Percentiles rank a stretch among this genome's conserved stretches.
phyloP scores from a whole-genome alignment of 495 filamentous ascomycete species.

The Penicillium fimorum region DNA sequence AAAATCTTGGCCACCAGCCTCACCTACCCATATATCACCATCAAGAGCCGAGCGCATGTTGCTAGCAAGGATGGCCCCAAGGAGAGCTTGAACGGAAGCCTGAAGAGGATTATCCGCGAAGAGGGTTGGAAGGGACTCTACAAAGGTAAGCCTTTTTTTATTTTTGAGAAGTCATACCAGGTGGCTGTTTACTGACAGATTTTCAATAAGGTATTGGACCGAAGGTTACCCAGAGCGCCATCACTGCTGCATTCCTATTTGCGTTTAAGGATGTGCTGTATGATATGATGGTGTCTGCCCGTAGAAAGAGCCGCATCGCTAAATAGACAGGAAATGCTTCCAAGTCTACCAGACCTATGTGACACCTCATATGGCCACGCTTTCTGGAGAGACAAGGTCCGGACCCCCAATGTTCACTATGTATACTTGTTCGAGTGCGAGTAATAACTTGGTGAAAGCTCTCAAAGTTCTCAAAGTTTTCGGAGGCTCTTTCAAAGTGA shows the following conservation, averaged over 20 bases:
- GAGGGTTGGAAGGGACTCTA: slow-evolving; percentile 90
- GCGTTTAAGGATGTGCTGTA: slow-evolving; percentile 94
- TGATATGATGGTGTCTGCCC: slow-evolving; percentile 55
- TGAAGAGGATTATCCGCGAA: slow-evolving; percentile 76
- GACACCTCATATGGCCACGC: not conserved
- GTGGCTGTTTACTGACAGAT: not conserved
- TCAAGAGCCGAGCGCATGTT: slow-evolving; percentile 96
- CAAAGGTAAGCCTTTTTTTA: slow-evolving; percentile 59
- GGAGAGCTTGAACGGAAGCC: slow-evolving; percentile 68
- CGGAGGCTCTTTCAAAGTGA: not conserved
- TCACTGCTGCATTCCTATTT: slow-evolving; percentile 95
- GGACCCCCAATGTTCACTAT: not conserved
- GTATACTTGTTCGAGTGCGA: not conserved
- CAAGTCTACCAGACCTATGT: not conserved
- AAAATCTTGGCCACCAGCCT: slow-evolving; percentile 91
- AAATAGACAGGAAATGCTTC: slow-evolving; percentile 24
- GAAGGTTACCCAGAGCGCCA: slow-evolving; percentile 93
- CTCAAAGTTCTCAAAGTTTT: not conserved
- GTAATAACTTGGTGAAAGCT: not conserved
- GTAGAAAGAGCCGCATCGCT: slow-evolving; percentile 47
- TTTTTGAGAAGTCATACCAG: not conserved
- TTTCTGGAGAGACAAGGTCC: not conserved
- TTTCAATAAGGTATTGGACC: slow-evolving; percentile 73
- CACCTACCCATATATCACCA: slow-evolving; percentile 97
- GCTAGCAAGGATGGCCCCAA: slow-evolving; percentile 64